Percentiles rank a stretch among this genome's conserved stretches.
Conservation (phyloP, 352 stramenopile genomes). For the Globisporangium paroecandrum region DNA sequence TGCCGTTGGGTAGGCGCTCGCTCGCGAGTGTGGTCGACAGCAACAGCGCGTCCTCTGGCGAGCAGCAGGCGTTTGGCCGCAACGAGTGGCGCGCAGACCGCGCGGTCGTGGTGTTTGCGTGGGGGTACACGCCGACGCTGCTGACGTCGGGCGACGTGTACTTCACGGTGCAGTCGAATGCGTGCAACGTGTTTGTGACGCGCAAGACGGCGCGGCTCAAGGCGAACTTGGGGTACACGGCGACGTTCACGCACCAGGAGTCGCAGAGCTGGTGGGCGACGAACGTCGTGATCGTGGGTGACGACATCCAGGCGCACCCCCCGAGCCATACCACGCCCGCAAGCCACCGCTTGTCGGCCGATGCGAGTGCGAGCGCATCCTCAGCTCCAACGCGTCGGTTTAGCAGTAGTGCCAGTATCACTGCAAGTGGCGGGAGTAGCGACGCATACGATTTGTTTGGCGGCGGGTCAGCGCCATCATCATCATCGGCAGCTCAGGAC, state of each 20-base stretch:
- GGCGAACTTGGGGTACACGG: slow-evolving; percentile 75
- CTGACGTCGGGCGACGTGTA: slow-evolving; percentile 82
- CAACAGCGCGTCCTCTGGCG: neutral
- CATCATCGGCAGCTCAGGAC: slow-evolving; percentile 21
- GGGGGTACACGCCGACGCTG: slow-evolving; percentile 80
- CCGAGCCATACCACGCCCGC: slow-evolving; percentile 4
- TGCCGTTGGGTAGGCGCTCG: slow-evolving; percentile 52
- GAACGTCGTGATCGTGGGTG: slow-evolving; percentile 76
- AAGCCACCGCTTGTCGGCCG: neutral
- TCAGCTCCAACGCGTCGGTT: neutral
- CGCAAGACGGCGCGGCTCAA: slow-evolving; percentile 73
- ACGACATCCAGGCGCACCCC: slow-evolving; percentile 62
- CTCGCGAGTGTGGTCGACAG: slow-evolving; percentile 48
- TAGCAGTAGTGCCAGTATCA: neutral
- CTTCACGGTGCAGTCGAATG: slow-evolving; percentile 80
- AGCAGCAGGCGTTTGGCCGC: slow-evolving; percentile 9
- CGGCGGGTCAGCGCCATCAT: slow-evolving; percentile 11
- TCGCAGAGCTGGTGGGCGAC: slow-evolving; percentile 77
- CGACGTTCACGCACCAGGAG: slow-evolving; percentile 82
- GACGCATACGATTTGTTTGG: slow-evolving; percentile 18
- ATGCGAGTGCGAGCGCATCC: neutral
- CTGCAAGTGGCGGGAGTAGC: neutral
- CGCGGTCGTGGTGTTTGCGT: slow-evolving; percentile 73
- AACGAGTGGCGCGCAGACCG: slow-evolving; percentile 65
- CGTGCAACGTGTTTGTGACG: slow-evolving; percentile 78